Base-by-base conservation (phyloP, 257 asterid genomes). In the Solanum virginianum region DNA sequence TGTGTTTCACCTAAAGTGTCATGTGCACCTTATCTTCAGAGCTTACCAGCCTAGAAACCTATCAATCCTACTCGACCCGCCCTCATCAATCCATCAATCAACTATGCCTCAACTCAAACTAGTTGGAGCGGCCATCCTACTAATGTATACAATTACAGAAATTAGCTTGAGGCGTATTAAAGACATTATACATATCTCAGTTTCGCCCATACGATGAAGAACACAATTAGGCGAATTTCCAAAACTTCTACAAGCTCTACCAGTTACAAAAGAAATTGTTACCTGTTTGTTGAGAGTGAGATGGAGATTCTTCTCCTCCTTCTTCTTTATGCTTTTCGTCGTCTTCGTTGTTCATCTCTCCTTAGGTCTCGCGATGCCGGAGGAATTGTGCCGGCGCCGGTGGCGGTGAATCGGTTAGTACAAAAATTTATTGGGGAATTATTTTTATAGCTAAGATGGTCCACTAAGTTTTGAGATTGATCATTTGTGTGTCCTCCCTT, bases 271-370 rank as follows among this genome's bases (percentile, higher is more conserved):
- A 36, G 12, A 26, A 16, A 26, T 54, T n/a, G 5, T 68, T 80
- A 86, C 89, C 86, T 75, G 75, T 84, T 86, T 88, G 87, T 83
- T 81, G 87, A 5, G 91, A 83, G 51, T 72, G 55, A 43, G 88
- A 45, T 1, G 85, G 89, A 10, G 86, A 87, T 22, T 24, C 68
- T 32, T 66, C 84, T 41, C 71, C 74, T 56, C 79, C 84, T 45
- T 82, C 85, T 15, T 36, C 85, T 39, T 24, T 53, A 24, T 41
- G 59, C 39, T 41, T 62, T 69, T 81, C 86, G 13, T 74, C 86
- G 29, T 66, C 83, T 66, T 68, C 47, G 15, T 14, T 47, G 60
- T 74, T 74, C 81, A 74, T 74, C 59, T 1, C 81, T n/a, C 36
- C 47, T 45, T 43, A 7, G 17, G 39, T 24, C 41, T 74, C 36